These are phyloP conservation scores for Phytophthora tubulina DNA, from an alignment of 352 stramenopile genomes.

Conservation along the genomic window DNA sequence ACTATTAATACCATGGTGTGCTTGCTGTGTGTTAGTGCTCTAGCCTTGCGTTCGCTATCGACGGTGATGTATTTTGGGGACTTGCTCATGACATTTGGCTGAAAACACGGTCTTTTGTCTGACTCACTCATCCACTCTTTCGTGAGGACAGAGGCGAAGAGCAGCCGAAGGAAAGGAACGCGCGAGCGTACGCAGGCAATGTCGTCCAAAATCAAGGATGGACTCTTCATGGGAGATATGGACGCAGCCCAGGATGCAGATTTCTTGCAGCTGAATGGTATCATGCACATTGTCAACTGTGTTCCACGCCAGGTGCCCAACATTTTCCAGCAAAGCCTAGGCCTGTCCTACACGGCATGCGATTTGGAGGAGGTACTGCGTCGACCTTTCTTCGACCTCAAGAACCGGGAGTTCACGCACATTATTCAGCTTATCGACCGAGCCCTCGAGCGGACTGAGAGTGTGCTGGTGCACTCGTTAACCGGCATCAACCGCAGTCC, in stretches of 20 bases:
- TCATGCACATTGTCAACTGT: slow-evolving; percentile 93
- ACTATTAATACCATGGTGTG: slow-evolving; percentile 44
- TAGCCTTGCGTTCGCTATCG: slow-evolving; percentile 7
- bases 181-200: slow-evolving; percentile 51
- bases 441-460: slow-evolving; percentile 84
- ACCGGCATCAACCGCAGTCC: slow-evolving; percentile 85
- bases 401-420: slow-evolving; percentile 89
- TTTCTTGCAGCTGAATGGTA: slow-evolving; percentile 95
- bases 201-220: slow-evolving; percentile 95
- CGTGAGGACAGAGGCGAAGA: slow-evolving; percentile 24
- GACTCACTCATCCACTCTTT: slow-evolving; percentile 38
- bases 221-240: slow-evolving; percentile 94
- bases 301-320: slow-evolving; percentile 92
- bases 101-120: background rate
- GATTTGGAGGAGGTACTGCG: slow-evolving; percentile 78
- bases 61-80: slow-evolving; percentile 39
- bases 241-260: slow-evolving; percentile 93
- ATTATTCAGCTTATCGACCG: slow-evolving; percentile 82
- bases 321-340: slow-evolving; percentile 89
- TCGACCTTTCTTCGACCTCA: slow-evolving; percentile 80
- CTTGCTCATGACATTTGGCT: slow-evolving; percentile 9
- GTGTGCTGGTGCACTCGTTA: slow-evolving; percentile 91
- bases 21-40: slow-evolving; percentile 8
- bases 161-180: slow-evolving; percentile 9
- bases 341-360: slow-evolving; percentile 82